These are phyloP conservation scores for Ogataea hybrid DNA, from an alignment of 1,139 yeast genomes.

Conservation along the genomic window DNA sequence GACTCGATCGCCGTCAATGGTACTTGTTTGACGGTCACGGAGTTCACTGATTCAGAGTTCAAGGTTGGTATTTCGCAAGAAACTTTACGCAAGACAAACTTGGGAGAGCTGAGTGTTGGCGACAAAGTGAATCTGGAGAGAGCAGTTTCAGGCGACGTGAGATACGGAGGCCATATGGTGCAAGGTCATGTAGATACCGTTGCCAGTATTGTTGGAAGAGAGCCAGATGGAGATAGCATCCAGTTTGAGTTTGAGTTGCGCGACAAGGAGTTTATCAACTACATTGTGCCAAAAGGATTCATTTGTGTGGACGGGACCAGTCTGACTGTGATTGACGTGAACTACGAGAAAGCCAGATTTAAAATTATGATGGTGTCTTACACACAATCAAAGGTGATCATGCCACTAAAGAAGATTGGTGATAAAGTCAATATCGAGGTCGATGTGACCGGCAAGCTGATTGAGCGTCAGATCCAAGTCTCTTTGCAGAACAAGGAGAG, in stretches of 20 bases:
- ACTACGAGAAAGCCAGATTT: constrained; percentile 55
- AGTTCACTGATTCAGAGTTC: constrained; percentile 57
- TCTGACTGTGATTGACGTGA: constrained; percentile 82
- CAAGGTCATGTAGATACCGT: constrained; percentile 97
- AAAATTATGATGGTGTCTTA: constrained; percentile 90
- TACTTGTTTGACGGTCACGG: constrained; percentile 91
- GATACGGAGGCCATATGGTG: constrained; percentile 96
- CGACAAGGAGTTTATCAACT: constrained; percentile 62
- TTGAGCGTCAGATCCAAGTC: constrained; percentile 76
- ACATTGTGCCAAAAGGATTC: constrained; percentile 91
- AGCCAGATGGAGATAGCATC: constrained; percentile 75
- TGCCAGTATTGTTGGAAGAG: constrained; percentile 57
- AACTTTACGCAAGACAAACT: constrained; percentile 76
- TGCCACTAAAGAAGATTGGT: constrained; percentile 64
- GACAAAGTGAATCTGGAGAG: constrained; percentile 82
- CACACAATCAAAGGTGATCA: constrained; percentile 78
- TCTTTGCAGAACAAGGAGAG: constrained; percentile 54
- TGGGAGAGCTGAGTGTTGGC: constrained; percentile 59
- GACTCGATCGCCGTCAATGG: constrained; percentile 93
- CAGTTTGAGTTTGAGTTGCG: constrained; percentile 71
- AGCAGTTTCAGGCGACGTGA: constrained; percentile 76
- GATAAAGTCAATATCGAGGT: constrained; percentile 86
- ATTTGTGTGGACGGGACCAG: constrained; percentile 92
- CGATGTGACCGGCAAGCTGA: constrained; percentile 87
- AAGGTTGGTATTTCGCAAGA: constrained; percentile 95